phyloP scores from a whole-genome alignment of 208 protist species.

The Trichomonas tenax region DNA sequence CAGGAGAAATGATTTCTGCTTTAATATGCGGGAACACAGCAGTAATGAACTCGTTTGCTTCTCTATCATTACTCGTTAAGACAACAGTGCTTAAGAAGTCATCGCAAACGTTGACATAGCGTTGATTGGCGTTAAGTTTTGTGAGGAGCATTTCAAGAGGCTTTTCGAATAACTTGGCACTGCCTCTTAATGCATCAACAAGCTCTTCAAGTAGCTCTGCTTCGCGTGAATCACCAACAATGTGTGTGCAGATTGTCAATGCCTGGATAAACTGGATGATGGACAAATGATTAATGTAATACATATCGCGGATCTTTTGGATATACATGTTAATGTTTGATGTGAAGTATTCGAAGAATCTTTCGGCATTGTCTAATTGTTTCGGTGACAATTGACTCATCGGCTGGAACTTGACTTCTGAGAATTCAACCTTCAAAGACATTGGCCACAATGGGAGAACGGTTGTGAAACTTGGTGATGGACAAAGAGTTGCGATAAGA shows the following conservation, averaged over 20 bases:
- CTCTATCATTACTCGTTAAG: not conserved
- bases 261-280: not conserved
- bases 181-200: not conserved
- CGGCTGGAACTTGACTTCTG: not conserved
- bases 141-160: not conserved
- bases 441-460: not conserved
- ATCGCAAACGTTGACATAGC: not conserved
- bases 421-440: not conserved
- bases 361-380: not conserved
- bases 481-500: not conserved
- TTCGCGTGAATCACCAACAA: not conserved
- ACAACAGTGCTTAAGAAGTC: not conserved
- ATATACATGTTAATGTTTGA: not conserved
- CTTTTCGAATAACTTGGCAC: not conserved
- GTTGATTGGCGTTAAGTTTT: not conserved
- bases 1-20: not conserved
- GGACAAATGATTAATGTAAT: not conserved
- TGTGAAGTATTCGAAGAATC: not conserved
- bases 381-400: not conserved
- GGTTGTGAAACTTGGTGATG: not conserved
- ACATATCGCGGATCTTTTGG: not conserved
- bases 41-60: not conserved
- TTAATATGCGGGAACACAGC: not conserved
- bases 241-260: not conserved
- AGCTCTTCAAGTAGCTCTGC: not conserved